Evolutionary conservation across 1,284 basidiomycete species (phyloP).

Genomic region (Leccinum huronense): DNA sequence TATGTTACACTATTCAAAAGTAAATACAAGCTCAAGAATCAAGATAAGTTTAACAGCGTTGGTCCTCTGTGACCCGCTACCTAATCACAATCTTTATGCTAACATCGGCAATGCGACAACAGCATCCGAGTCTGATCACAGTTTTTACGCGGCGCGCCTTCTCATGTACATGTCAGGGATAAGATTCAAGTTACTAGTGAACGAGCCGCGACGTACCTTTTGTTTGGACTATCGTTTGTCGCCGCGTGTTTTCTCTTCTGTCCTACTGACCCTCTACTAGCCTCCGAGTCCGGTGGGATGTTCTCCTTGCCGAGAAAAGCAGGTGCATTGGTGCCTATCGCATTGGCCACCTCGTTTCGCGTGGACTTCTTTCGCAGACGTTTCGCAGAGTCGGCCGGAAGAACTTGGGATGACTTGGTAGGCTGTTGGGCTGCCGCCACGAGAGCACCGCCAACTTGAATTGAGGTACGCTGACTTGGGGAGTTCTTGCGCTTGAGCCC

Average conservation of each 20-base stretch:
- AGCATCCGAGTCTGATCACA: too few species aligned
- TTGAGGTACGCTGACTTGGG: too few species aligned
- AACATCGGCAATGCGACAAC: too few species aligned
- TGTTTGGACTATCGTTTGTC: neutral
- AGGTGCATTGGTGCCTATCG: neutral
- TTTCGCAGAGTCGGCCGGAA: neutral
- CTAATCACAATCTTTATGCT: too few species aligned
- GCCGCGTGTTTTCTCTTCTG: neutral
- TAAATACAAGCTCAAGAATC: too few species aligned
- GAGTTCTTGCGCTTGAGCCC: neutral
- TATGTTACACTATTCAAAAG: too few species aligned
- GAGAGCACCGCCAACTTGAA: too few species aligned
- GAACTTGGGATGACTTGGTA: neutral
- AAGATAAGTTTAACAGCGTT: too few species aligned
- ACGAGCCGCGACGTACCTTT: neutral
- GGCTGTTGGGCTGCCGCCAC: too few species aligned
- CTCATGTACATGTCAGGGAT: neutral
- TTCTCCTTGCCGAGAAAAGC: neutral
- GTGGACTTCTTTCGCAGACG: neutral
- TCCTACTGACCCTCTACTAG: neutral
- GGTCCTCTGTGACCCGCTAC: too few species aligned
- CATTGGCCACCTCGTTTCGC: neutral
- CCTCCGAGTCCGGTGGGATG: neutral
- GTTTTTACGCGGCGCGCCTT: too few species aligned
- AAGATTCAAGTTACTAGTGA: neutral